phyloP scores from a whole-genome alignment of 768 basidiomycete species.

The Tricholoma flavovirens region DNA sequence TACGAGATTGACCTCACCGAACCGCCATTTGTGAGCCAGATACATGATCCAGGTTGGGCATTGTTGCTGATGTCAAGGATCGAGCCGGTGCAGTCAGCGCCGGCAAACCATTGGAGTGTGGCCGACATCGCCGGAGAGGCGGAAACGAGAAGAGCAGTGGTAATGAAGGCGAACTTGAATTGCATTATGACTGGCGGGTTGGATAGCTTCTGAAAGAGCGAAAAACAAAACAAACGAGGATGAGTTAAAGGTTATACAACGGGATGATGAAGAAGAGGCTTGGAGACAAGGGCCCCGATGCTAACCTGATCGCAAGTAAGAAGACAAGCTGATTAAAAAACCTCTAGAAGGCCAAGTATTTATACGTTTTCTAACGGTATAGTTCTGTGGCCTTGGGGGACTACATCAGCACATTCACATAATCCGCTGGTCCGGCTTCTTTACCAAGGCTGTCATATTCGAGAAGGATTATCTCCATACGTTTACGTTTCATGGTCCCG shows the following conservation, averaged over 20 bases:
- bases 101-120: neutral
- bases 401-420: neutral
- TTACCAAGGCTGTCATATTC: no score
- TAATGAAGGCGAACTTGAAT: slow-evolving; percentile 13
- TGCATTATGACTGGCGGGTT: slow-evolving; percentile 12
- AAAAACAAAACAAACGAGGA: neutral
- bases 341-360: no score
- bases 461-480: no score
- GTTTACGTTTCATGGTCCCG: neutral
- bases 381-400: neutral
- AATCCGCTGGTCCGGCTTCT: no score
- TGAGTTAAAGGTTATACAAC: neutral
- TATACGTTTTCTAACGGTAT: neutral
- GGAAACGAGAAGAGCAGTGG: slow-evolving; percentile 9
- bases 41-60: no score
- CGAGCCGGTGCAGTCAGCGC: no score
- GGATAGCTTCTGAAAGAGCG: slow-evolving; percentile 11
- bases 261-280: no score
- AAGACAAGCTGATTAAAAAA: neutral
- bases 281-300: neutral
- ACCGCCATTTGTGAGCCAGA: no score
- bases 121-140: slow-evolving; percentile 13
- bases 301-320: neutral
- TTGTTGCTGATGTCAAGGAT: no score
- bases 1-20: no score